Base-by-base conservation (phyloP, 106 monocot species). In the Dendrobium nobile region DNA sequence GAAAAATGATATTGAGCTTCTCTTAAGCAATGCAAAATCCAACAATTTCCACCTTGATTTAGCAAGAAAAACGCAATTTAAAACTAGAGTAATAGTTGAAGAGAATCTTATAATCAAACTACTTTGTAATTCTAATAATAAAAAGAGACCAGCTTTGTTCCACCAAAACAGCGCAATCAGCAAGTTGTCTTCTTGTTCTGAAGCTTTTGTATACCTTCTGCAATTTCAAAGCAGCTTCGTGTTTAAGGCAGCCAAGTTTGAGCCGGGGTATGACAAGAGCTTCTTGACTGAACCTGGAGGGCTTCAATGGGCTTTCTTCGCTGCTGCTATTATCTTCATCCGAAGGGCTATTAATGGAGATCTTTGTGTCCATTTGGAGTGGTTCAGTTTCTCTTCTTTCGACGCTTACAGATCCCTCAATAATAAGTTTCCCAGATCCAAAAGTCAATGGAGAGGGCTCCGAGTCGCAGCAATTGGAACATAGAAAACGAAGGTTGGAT, bases 121-220 rank as follows among this genome's bases (percentile, higher is more conserved):
- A 8, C 15, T 65, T 6, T 65, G 18, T 20, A 22, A 61, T 20
- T 22, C 22, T 61, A 65, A 10, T 22, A 27, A 65, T 5, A 65
- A 24, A 65, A 0, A 65, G 7, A 24, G 24, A 93, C 97, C 97
- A 97, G 10, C 87, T 82, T 67, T 98, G 97, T 74, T 93, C 93
- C 1, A 92, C 90, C 41, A 96, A 86, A 75, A 96, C 96, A 10
- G 96, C 96, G 19, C 96, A 96, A 82, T 96, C 96, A 1, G 96
- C 96, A 9, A 96, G 96, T 85, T 90, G 87, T 44, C 96, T 88
- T 79, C 96, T 87, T 4, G 96, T 96, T 26, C 96, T 67, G 43
- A 96, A 96, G 73, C 96, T 93, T 84, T 90, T 93, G 80, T 96
- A 96, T 20, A 96, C 93, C 84, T 93, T 96, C 87, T 93, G 96